A percentile compares a stretch with the other conserved stretches of the same genome.
These are phyloP conservation scores for Grigorovia humatica DNA, from an alignment of 805 yeast species.

Conservation along the genomic window DNA sequence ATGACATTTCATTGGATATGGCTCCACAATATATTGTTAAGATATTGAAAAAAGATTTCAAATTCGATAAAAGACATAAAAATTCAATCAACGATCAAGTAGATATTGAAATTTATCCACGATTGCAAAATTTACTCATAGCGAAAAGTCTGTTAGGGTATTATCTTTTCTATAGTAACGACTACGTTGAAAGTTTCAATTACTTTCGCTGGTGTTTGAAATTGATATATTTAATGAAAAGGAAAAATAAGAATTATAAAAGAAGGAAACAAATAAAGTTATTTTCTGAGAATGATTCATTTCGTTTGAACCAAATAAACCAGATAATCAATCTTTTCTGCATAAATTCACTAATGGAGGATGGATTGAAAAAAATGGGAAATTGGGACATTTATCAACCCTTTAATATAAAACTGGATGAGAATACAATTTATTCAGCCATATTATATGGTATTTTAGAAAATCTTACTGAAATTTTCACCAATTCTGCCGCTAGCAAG, in stretches of 20 bases:
- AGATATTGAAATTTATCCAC: neutral
- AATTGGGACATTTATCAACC: neutral
- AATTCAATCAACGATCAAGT: neutral
- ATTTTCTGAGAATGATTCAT: neutral
- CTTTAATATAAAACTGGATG: constrained; percentile 1
- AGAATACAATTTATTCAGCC: neutral
- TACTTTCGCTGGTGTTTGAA: constrained; percentile 16
- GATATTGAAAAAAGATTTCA: constrained; percentile 5
- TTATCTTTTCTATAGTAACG: constrained; percentile 7
- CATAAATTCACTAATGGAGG: constrained; percentile 8
- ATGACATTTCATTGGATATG: constrained; percentile 4
- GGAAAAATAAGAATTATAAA: neutral
- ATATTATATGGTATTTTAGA: neutral
- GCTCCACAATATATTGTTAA: constrained; percentile 14
- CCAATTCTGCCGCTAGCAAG: neutral
- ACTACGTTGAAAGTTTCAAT: constrained; percentile 10
- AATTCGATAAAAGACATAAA: neutral
- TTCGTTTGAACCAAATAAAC: neutral
- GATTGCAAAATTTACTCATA: constrained; percentile 5
- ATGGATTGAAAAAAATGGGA: constrained; percentile 1
- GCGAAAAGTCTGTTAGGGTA: constrained; percentile 6
- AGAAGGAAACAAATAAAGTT: neutral
- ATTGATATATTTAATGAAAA: constrained; percentile 10
- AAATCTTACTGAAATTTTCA: neutral
- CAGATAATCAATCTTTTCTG: constrained; percentile 4